Base-by-base conservation (phyloP, 2,329 filamentous ascomycete genomes). In the Incumbomyces delicatus region DNA sequence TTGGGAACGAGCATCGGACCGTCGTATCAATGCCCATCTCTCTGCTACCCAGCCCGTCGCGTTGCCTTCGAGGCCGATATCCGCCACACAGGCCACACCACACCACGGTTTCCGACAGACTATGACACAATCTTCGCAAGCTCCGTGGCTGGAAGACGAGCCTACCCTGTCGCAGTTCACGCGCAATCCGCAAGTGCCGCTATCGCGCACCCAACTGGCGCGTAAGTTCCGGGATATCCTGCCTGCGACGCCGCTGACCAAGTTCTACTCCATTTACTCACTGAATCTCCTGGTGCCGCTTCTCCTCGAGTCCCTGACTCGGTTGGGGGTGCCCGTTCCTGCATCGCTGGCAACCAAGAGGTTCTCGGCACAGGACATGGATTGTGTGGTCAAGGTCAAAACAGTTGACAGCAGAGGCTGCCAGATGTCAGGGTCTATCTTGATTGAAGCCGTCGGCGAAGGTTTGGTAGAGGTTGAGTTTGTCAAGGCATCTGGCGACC, bases 401-500 rank as follows among this genome's bases (percentile, higher is more conserved):
- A 84, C 85, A 35, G 64, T 77, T 70, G 65, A 73, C 83, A 53
- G 76, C 69, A 54, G 68, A 53, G 58, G 67, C 59, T 65, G 69
- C 52, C 60, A 63, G 4, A 52, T 71, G 1, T 65, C 67, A 32
- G 68, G 68, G 3, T 69, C 69, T 30, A 65, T 71, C 8, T 57
- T 68, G 6, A 60, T 71, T 39, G 67, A 71, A 41, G 61, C 59
- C 41, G 66, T 70, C 2, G 69, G 69, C 0, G 70, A 68, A 14
- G 82, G 85, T 50, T 66, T 90, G 29, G 74, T 89, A 18, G 89
- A 95, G 63, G 85, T 95, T 22, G 77, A 87, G 43, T 96, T 98
- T 62, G 78, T 94, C 55, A 98, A 98, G 69, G 76, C 86, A 45
- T 95, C 95, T 69, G 92, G 92, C 5, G 92, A 98, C 69, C 92